A percentile compares a stretch with the other conserved stretches of the same genome.
Evolutionary conservation across 1,284 basidiomycete genomes (phyloP).

Genomic region (Pseudozyma tsukubaensis): DNA sequence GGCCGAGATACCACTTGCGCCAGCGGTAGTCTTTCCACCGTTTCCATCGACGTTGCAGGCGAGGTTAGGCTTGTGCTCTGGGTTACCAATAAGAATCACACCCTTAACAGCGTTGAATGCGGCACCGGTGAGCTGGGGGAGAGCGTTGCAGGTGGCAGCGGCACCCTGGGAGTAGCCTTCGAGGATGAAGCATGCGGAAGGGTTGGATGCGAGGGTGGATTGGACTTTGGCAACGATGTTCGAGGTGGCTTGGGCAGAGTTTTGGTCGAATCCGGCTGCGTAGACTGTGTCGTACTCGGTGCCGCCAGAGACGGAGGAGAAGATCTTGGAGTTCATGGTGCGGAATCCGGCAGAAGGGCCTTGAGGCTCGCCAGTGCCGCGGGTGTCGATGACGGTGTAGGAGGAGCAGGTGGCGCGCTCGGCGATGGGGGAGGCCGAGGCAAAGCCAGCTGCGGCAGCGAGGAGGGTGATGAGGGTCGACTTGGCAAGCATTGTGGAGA

Average conservation of each 20-base stretch:
- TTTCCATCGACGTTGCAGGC: slow-evolving; percentile 63
- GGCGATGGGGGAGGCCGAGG: slow-evolving; percentile 16
- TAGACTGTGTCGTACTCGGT: slow-evolving; percentile 64
- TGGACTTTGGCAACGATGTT: slow-evolving; percentile 51
- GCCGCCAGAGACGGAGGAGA: slow-evolving; percentile 39
- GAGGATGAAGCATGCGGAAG: slow-evolving; percentile 44
- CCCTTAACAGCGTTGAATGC: slow-evolving; percentile 61
- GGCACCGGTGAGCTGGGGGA: slow-evolving; percentile 47
- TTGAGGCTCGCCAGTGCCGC: slow-evolving; percentile 65
- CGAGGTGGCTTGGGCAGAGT: slow-evolving; percentile 50
- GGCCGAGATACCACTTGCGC: slow-evolving; percentile 42
- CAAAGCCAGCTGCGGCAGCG: slow-evolving; percentile 18
- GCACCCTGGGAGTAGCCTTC: slow-evolving; percentile 62
- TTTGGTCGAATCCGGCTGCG: slow-evolving; percentile 56
- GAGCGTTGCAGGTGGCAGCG: slow-evolving; percentile 62
- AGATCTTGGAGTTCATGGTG: slow-evolving; percentile 50
- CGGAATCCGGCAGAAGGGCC: slow-evolving; percentile 56
- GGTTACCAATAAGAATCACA: slow-evolving; percentile 67
- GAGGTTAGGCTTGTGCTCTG: slow-evolving; percentile 58
- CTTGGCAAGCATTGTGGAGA: slow-evolving; percentile 19
- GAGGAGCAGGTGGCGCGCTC: slow-evolving; percentile 31
- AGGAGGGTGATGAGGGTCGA: slow-evolving; percentile 16
- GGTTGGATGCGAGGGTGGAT: slow-evolving; percentile 16
- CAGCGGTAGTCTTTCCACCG: slow-evolving; percentile 57
- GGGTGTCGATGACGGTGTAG: slow-evolving; percentile 63